Percentiles rank a stretch among this genome's conserved stretches.
Conservation (phyloP, 805 yeast species). For the Candida fluviatilis region DNA sequence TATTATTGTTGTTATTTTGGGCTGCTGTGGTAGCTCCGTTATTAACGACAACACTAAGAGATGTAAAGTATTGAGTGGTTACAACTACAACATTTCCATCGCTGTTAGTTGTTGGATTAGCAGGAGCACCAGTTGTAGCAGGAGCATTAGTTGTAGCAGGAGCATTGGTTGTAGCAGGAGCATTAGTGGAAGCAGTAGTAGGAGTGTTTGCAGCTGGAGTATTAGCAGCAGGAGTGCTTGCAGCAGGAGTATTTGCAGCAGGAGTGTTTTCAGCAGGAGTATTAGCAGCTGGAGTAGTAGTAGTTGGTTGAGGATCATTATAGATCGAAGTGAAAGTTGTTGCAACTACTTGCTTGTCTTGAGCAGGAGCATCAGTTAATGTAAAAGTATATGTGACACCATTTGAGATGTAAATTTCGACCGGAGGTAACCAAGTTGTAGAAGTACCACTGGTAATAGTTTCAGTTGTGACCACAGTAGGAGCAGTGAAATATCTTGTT, state of each 20-base stretch:
- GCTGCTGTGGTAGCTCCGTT: background rate
- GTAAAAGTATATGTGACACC: constrained; percentile 51
- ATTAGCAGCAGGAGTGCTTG: constrained; percentile 27
- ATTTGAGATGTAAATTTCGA: constrained; percentile 47
- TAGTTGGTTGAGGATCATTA: constrained; percentile 10
- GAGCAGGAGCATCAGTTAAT: constrained; percentile 23
- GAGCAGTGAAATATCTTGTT: constrained; percentile 55
- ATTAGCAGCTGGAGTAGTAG: constrained; percentile 12
- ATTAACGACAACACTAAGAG: background rate
- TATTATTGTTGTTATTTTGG: background rate
- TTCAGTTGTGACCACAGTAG: constrained; percentile 43
- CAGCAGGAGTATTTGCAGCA: constrained; percentile 11
- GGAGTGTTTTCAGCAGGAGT: background rate
- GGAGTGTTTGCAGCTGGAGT: constrained; percentile 26
- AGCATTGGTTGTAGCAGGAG: constrained; percentile 16
- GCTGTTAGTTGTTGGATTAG: constrained; percentile 10
- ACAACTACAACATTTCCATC: background rate
- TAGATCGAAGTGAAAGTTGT: constrained; percentile 24
- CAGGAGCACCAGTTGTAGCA: constrained; percentile 6
- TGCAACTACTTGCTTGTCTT: constrained; percentile 29
- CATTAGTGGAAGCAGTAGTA: constrained; percentile 10
- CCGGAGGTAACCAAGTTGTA: constrained; percentile 49
- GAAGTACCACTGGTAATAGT: constrained; percentile 44
- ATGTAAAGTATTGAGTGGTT: background rate
- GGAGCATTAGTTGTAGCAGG: constrained; percentile 11